Evolutionary conservation across 495 filamentous ascomycete species (phyloP), one percentile per base, ranked within the genome.

Genomic region (Penicillium arizonense): DNA sequence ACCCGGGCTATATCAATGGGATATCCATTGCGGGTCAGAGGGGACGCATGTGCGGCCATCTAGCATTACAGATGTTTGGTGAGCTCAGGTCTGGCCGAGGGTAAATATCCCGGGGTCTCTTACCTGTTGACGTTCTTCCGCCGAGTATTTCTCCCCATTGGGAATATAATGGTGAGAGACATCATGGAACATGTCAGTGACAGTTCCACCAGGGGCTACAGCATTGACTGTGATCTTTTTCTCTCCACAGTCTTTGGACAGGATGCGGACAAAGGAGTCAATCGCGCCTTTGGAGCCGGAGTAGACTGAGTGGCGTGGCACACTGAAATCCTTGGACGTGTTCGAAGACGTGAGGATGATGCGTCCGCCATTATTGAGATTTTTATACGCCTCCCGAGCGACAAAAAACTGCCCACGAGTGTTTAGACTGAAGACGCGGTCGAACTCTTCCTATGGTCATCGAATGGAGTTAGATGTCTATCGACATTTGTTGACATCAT

Each of bases 141-240:
- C 40, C 16, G 40, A 3, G 40, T 24, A 43, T 18, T 43, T 43
- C 28, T 71, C 77, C 49, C 82, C 82, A 53, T 68, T 64, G 50
- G 82, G 82, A 53, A 85, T 84, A 72, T 85, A 86, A 69, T 85
- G 81, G 32, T 76, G 71, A 70, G 77, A 82, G 49, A 83, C 82
- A 55, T 71, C 76, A 67, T 85, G 81, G 76, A 83, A 85, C 83
- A 86, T 86, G 67, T 87, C 83, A 49, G 82, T 84, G 74, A 84
- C 81, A 71, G 84, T 84, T 50, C 83, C 83, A 45, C 83, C 83
- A 42, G 83, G 83, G 5, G 83, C 83, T 33, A 87, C 74, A 61
- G 75, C 79, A 67, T 87, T 87, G 74, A 85, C 82, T 13, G 82
- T 86, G 58, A 85, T 81, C 67, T 78, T 78, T 70, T 76, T 78